phyloP scores from a whole-genome alignment of 2,329 filamentous ascomycete species.

The Calonectria fujianensis region DNA sequence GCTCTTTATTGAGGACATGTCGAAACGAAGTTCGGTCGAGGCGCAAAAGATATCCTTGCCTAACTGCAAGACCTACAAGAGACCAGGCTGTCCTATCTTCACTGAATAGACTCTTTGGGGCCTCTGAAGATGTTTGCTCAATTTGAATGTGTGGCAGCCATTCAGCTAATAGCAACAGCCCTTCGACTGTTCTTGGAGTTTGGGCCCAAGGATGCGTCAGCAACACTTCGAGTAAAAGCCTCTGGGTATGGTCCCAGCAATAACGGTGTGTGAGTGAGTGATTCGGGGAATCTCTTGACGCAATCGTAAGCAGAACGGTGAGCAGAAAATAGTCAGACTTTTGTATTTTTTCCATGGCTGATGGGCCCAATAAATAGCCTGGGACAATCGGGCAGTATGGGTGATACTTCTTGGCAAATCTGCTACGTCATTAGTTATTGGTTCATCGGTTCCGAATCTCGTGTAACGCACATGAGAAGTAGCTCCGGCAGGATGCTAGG shows the following conservation, averaged over 20 bases:
- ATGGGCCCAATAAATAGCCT: background rate
- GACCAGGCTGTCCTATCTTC: slow-evolving; percentile 44
- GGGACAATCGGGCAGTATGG: slow-evolving; percentile 16
- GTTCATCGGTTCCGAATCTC: too few species aligned
- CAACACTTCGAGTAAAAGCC: slow-evolving; percentile 37
- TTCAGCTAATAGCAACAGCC: slow-evolving; percentile 39
- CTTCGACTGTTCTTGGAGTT: slow-evolving; percentile 40
- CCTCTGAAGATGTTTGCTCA: slow-evolving; percentile 24
- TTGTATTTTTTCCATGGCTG: slow-evolving; percentile 24
- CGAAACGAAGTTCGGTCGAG: slow-evolving; percentile 40
- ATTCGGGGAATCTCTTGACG: slow-evolving; percentile 16
- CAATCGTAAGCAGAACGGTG: background rate
- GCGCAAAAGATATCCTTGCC: slow-evolving; percentile 41
- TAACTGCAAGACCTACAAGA: slow-evolving; percentile 41
- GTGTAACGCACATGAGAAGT: background rate
- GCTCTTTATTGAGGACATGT: background rate
- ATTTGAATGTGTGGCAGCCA: slow-evolving; percentile 44
- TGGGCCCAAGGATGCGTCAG: slow-evolving; percentile 41
- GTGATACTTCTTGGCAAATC: slow-evolving; percentile 19
- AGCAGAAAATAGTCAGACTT: slow-evolving; percentile 15
- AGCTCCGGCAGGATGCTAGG: slow-evolving; percentile 18
- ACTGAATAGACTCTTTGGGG: slow-evolving; percentile 33
- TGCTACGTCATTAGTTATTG: background rate
- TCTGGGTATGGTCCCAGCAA: slow-evolving; percentile 44
- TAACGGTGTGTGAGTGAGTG: slow-evolving; percentile 36